phyloP scores from a whole-genome alignment of 2,329 filamentous ascomycete species.

The Rhynchosporium graminicola region DNA sequence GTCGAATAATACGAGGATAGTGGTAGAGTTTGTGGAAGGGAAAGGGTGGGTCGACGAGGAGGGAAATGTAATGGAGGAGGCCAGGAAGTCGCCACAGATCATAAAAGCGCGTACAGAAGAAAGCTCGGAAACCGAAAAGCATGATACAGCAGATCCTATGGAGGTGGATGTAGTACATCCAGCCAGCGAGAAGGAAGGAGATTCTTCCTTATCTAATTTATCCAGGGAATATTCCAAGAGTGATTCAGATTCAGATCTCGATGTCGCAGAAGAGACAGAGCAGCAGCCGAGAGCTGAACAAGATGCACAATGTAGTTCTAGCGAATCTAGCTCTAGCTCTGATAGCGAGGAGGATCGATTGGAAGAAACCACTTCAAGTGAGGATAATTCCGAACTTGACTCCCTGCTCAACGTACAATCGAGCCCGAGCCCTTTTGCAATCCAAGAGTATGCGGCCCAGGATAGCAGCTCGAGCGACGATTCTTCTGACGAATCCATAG shows the following conservation, averaged over 20 bases:
- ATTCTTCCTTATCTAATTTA: conserved; percentile 1
- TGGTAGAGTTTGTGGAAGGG: conserved; percentile 73
- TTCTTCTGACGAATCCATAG: conserved; percentile 19
- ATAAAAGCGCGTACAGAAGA: conserved; percentile 8
- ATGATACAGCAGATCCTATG: conserved; percentile 11
- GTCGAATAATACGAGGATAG: conserved; percentile 47
- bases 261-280: background rate
- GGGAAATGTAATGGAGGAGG: conserved; percentile 71
- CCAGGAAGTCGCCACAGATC: conserved; percentile 26
- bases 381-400: conserved; percentile 12
- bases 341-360: conserved; percentile 1
- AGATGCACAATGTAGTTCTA: conserved; percentile 2
- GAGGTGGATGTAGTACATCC: background rate
- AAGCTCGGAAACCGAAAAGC: background rate
- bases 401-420: conserved; percentile 1
- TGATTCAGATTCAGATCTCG: background rate
- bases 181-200: background rate
- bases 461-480: conserved; percentile 16
- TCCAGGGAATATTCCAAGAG: conserved; percentile 4
- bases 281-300: background rate
- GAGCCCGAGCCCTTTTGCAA: conserved; percentile 13
- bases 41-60: conserved; percentile 85
- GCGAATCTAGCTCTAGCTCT: conserved; percentile 7
- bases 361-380: conserved; percentile 12
- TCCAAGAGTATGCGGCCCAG: conserved; percentile 22